phyloP scores from a whole-genome alignment of 2,329 filamentous ascomycete species.

The Pseudovirgaria hyperparasitica region DNA sequence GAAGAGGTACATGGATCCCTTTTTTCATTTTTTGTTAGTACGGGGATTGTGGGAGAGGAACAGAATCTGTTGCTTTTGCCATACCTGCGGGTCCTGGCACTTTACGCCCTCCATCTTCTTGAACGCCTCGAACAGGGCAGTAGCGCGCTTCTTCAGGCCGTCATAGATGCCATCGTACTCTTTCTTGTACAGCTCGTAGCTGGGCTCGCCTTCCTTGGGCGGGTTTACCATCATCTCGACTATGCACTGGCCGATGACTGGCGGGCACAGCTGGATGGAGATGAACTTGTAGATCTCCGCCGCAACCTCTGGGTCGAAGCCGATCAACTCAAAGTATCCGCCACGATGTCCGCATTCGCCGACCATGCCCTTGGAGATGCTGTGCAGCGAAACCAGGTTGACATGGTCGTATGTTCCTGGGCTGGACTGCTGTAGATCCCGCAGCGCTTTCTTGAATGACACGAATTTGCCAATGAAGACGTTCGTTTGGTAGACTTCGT shows the following conservation, averaged over 20 bases:
- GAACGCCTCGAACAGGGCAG: slow-evolving; percentile 81
- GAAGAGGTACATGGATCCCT: slow-evolving; percentile 98
- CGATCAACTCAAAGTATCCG: slow-evolving; percentile 92
- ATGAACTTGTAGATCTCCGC: slow-evolving; percentile 98
- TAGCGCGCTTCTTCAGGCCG: slow-evolving; percentile 66
- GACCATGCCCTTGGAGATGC: slow-evolving; percentile 95
- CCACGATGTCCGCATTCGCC: slow-evolving; percentile 97
- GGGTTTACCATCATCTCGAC: slow-evolving; percentile 98
- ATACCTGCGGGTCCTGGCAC: slow-evolving; percentile 65
- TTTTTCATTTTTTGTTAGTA: slow-evolving; percentile 3
- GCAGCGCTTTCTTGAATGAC: slow-evolving; percentile 85
- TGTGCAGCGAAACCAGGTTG: slow-evolving; percentile 86
- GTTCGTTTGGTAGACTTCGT: slow-evolving; percentile 99
- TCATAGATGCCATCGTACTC: slow-evolving; percentile 78
- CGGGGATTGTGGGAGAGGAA: slow-evolving; percentile 2
- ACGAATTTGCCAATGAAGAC: slow-evolving; percentile 90
- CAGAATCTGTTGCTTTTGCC: slow-evolving; percentile 5
- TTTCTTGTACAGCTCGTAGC: slow-evolving; percentile 66
- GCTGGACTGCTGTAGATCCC: slow-evolving; percentile 58
- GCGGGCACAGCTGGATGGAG: slow-evolving; percentile 90
- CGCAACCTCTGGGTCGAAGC: slow-evolving; percentile 74
- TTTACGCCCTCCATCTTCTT: slow-evolving; percentile 90
- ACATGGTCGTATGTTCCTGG: slow-evolving; percentile 67
- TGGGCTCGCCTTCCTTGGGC: slow-evolving; percentile 69
- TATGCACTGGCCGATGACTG: slow-evolving; percentile 89